Evolutionary conservation across 345 rosid species (phyloP).

Genomic region (Sapria himalayana): DNA sequence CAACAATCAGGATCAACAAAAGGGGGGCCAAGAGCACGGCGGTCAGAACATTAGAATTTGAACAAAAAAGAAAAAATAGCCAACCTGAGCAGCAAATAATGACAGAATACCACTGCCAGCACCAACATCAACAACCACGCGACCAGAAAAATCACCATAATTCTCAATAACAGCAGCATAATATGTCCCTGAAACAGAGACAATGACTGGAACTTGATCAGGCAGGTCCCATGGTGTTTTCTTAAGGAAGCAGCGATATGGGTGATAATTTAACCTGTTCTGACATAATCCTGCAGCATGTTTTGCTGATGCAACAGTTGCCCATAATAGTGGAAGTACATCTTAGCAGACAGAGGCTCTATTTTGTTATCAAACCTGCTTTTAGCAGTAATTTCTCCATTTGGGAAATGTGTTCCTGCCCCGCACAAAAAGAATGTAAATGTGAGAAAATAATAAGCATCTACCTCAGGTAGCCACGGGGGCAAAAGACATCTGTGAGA

Average conservation of each 20-base stretch:
- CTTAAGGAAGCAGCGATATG: too few relatives aligned
- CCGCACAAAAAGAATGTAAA: too few relatives aligned
- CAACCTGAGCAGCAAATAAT: constrained; percentile 95
- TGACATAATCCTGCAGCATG: constrained; percentile 96
- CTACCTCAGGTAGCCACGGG: constrained; percentile 16
- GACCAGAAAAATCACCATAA: constrained; percentile 69
- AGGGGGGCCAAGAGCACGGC: neutral
- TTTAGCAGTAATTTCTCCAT: constrained; percentile 32
- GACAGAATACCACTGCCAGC: constrained; percentile 99
- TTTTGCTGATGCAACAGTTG: constrained; percentile 94
- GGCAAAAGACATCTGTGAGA: too few relatives aligned
- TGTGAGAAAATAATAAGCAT: constrained; percentile 10
- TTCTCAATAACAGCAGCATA: constrained; percentile 96
- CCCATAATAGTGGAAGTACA: constrained; percentile 97
- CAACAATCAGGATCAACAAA: neutral
- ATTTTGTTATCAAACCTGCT: constrained; percentile 86
- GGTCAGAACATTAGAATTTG: constrained; percentile 2
- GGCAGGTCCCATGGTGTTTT: too few relatives aligned
- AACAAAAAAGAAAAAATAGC: neutral
- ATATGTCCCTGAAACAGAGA: constrained; percentile 57
- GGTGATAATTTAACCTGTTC: constrained; percentile 52
- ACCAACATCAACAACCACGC: constrained; percentile 93
- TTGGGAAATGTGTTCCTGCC: constrained; percentile 28
- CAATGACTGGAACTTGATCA: neutral
- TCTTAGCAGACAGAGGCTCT: constrained; percentile 82